Evolutionary conservation across 1,284 basidiomycete species (phyloP).

Genomic region (Cystobasidiaceae sp.): DNA sequence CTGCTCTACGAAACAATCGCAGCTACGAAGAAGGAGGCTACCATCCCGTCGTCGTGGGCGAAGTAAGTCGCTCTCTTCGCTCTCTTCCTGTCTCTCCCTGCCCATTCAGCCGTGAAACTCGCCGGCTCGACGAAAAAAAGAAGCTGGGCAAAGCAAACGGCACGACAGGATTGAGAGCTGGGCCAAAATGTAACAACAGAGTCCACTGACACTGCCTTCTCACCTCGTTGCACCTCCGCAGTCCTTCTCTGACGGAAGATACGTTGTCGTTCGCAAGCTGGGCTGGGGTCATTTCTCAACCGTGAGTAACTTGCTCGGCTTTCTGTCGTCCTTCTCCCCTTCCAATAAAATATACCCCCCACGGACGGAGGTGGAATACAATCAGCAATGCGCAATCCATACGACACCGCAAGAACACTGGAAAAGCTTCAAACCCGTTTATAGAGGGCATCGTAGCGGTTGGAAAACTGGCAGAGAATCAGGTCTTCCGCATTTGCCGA

Average conservation of each 20-base stretch:
- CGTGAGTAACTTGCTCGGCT: slow-evolving; percentile 38
- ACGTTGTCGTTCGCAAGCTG: slow-evolving; percentile 87
- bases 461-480: neutral
- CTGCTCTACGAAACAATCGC: too few species aligned
- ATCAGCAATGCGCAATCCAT: neutral
- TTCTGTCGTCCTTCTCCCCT: neutral
- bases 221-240: slow-evolving; percentile 45
- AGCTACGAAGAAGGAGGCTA: slow-evolving; percentile 83
- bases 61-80: slow-evolving; percentile 49
- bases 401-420: neutral
- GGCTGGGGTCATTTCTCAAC: slow-evolving; percentile 92
- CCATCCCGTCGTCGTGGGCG: slow-evolving; percentile 85
- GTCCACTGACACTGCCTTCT: neutral
- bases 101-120: neutral
- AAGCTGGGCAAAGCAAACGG: neutral
- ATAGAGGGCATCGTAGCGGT: neutral
- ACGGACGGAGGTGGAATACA: neutral
- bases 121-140: neutral
- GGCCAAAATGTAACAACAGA: neutral
- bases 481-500: neutral
- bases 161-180: neutral
- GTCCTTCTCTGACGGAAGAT: slow-evolving; percentile 78
- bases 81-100: neutral
- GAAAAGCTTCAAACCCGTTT: neutral
- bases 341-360: neutral